Base-by-base conservation (phyloP, 768 basidiomycete species). In the Amanita fuliginea region DNA sequence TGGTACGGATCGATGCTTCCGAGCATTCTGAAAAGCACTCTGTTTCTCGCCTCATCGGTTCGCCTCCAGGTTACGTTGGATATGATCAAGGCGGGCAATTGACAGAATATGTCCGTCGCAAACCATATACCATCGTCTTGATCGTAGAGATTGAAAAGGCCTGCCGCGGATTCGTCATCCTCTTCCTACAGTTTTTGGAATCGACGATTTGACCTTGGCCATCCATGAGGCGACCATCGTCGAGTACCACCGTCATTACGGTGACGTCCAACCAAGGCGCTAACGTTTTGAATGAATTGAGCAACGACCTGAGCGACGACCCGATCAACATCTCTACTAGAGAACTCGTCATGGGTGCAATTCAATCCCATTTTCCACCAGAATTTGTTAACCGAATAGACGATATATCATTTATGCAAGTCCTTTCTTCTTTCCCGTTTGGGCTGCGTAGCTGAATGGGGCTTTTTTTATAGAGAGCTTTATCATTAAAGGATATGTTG, bases 131-230 rank as follows among this genome's bases (percentile, higher is more conserved):
- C 51, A 90, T 91, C 57, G 73, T 91, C 47, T 73, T 90, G 52
- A 82, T 92, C 57, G 87, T 89, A 62, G 89, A 90, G 66, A 81
- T 96, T 49, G 93, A 96, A 65, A 95, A 96, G 65, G 87, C 92
- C 5, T 82, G 83, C 54, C 80, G 80, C 36, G 74, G 75, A 58
- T 75, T 77, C 44, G 68, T 74, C 30, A 75, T 72, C 0, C 52
- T 77, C 42, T 75, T 76, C 60, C 56, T 77, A 16, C 91, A 94
- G 64, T 88, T 94, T 24, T 2, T n/a, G n/a, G n/a, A 22, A 76
- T 96, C 40, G 93, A 96, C 56, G 93, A 95, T 55, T n/a, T n/a
- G n/a, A n/a, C n/a, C n/a, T n/a, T n/a, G n/a, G n/a, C n/a, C n/a
- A n/a, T n/a, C n/a, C n/a, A n/a, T n/a, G n/a, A n/a, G n/a, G n/a